Evolutionary conservation across 1,139 yeast species (phyloP), one percentile per base, ranked within the genome.

Genomic region (Kodamaea alishanica): DNA sequence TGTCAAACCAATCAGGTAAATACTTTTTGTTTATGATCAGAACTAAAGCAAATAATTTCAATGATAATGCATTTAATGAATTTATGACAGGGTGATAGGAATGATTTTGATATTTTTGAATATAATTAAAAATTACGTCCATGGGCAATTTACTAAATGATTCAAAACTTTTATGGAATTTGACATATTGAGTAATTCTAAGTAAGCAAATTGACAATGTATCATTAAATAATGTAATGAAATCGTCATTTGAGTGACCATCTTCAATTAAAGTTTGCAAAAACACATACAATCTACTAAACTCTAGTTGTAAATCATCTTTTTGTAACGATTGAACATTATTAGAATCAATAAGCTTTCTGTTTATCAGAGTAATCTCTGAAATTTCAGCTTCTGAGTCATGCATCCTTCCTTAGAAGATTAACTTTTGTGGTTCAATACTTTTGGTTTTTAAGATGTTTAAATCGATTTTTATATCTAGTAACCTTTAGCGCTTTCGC

Each of bases 61-160:
- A 48, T 37, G 85, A 71, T 29, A 87, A 55, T 30, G 79, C 84
- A 40, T 70, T 73, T 37, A 86, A 59, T 0, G 94, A 82, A 48
- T 82, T 84, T 6, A 82, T 79, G 27, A 85, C 61, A 0, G 94
- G 81, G 1, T 86, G 79, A 5, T 84, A 81, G 1, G 87, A 76
- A 38, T 80, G 85, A 38, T 79, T 79, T 79, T 89, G 79, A 51
- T 78, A 80, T 47, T 80, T 88, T 34, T 82, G 61, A 7, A 84
- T 72, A 53, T 75, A 82, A 27, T 67, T 66, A 51, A 81, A 81
- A 2, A 62, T 41, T 8, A 11, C 10, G 11, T 42, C 37, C 20
- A 15, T 15, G 3, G 20, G 20, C 20, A 15, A 15, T 3, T 15
- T 4, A 3, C 4, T 15, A 15, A 15, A 15, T 15, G 20, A 15